phyloP scores from a whole-genome alignment of 2,329 filamentous ascomycete species.

The Scytalidium sp. region DNA sequence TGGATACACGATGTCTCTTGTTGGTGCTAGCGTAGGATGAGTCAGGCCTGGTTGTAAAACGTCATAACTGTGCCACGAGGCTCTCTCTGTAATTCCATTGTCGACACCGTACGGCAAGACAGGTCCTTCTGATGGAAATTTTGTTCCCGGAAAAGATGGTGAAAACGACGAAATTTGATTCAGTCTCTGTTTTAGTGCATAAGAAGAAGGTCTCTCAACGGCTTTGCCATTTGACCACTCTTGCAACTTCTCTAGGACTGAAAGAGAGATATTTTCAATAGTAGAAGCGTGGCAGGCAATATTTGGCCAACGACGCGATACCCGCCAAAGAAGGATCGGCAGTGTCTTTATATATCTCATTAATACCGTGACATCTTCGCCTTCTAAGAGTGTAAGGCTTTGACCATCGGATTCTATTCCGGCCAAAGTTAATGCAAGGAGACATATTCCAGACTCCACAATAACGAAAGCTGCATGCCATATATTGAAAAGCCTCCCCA shows the following conservation, averaged over 20 bases:
- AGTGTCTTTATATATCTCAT: background rate
- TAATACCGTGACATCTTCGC: background rate
- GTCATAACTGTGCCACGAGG: background rate
- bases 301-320: background rate
- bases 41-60: background rate
- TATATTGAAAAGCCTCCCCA: background rate
- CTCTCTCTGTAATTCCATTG: background rate
- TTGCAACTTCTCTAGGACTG: background rate
- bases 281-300: background rate
- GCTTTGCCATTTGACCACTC: background rate
- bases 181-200: background rate
- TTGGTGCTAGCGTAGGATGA: background rate
- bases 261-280: background rate
- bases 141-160: background rate
- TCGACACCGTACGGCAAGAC: background rate
- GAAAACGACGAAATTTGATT: background rate
- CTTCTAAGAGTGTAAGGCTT: background rate
- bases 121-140: background rate
- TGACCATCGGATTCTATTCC: background rate
- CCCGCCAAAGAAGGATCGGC: background rate
- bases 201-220: background rate
- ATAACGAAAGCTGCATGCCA: background rate
- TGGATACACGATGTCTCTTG: background rate
- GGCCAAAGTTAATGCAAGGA: background rate
- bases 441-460: background rate